phyloP scores from a whole-genome alignment of 164 flowering plant species.

The Nymphaea thermarum region DNA sequence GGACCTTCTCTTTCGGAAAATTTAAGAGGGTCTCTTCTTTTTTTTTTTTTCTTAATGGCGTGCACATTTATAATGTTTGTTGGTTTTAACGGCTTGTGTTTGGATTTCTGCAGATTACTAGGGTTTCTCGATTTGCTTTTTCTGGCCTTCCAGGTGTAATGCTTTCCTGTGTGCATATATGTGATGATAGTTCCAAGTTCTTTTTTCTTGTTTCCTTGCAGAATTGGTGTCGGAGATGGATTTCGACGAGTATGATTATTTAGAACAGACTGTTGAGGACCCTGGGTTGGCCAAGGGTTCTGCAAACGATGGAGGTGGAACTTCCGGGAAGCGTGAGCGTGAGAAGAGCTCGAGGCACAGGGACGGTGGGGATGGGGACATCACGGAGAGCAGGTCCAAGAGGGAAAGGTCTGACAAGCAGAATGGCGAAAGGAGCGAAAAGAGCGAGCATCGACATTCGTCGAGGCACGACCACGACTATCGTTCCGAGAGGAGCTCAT shows the following conservation, averaged over 20 bases:
- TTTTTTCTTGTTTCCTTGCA: too few relatives aligned
- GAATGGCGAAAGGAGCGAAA: conserved; percentile 7
- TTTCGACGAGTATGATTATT: conserved; percentile 94
- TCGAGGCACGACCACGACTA: not conserved
- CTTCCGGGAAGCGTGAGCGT: conserved; percentile 17
- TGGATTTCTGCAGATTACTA: too few relatives aligned
- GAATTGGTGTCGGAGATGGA: conserved; percentile 32
- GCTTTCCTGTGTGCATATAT: too few relatives aligned
- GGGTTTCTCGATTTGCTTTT: too few relatives aligned
- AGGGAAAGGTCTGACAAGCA: conserved; percentile 32
- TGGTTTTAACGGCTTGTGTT: too few relatives aligned
- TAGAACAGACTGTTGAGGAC: conserved; percentile 81
- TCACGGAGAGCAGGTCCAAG: conserved; percentile 25
- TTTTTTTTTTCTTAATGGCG: too few relatives aligned
- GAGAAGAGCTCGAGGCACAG: conserved; percentile 39
- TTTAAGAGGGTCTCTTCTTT: too few relatives aligned
- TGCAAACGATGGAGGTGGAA: not conserved
- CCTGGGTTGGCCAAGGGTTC: conserved; percentile 6
- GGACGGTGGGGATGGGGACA: conserved; percentile 18
- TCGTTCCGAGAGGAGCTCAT: conserved; percentile 7
- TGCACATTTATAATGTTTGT: too few relatives aligned
- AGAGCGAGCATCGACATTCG: not conserved
- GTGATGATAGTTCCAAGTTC: too few relatives aligned
- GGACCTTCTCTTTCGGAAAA: too few relatives aligned
- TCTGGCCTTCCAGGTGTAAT: too few relatives aligned